phyloP scores from a whole-genome alignment of 2,329 filamentous ascomycete species.

The Biscogniauxia sp. region DNA sequence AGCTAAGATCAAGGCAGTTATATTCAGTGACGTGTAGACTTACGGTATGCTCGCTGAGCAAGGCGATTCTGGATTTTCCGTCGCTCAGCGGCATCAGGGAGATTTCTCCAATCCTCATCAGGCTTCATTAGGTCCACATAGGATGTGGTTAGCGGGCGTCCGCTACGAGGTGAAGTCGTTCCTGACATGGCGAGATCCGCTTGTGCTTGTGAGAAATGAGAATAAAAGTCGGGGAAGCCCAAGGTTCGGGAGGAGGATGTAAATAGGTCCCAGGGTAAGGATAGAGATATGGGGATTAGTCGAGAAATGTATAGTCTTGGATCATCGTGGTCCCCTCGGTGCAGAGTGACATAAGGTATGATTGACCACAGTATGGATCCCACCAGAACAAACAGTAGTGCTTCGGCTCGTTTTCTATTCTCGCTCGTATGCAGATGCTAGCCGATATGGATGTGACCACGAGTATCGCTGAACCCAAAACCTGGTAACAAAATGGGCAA shows the following conservation, averaged over 20 bases:
- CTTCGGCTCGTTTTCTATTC: constrained; percentile 21
- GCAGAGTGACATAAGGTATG: constrained; percentile 12
- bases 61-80: constrained; percentile 37
- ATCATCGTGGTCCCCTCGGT: constrained; percentile 8
- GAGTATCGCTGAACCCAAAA: constrained; percentile 17
- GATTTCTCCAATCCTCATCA: constrained; percentile 35
- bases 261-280: neutral
- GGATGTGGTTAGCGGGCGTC: constrained; percentile 32
- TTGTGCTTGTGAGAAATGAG: constrained; percentile 3
- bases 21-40: constrained; percentile 9
- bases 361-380: constrained; percentile 20
- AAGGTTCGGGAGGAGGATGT: constrained; percentile 9
- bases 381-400: constrained; percentile 20
- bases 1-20: neutral
- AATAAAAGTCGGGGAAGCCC: constrained; percentile 13
- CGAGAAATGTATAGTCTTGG: constrained; percentile 9
- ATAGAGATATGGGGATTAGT: constrained; percentile 12
- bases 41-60: constrained; percentile 34
- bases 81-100: constrained; percentile 33
- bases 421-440: constrained; percentile 17
- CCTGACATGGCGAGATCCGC: constrained; percentile 23
- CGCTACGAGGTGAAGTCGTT: constrained; percentile 31
- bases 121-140: constrained; percentile 36
- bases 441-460: constrained; percentile 19
- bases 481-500: constrained; percentile 22